phyloP scores from a whole-genome alignment of 805 yeast genomes.

The Saccharomycopsis malanga region DNA sequence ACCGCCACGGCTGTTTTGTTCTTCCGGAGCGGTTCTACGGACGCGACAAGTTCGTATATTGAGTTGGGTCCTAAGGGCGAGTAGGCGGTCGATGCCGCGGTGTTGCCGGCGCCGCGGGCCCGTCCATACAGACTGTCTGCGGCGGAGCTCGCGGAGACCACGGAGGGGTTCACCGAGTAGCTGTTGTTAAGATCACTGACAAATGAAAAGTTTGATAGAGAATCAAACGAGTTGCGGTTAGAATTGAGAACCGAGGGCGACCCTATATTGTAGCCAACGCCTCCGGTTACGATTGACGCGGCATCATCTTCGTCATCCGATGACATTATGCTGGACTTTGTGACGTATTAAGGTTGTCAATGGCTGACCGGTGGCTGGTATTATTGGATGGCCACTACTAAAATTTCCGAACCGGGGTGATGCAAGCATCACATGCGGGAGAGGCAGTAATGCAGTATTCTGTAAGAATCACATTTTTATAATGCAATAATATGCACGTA shows the following conservation, averaged over 20 bases:
- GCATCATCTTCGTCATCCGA: conserved; percentile 11
- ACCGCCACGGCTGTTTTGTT: conserved; percentile 27
- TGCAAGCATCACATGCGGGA: no score
- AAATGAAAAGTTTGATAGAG: conserved; percentile 15
- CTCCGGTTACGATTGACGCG: conserved; percentile 21
- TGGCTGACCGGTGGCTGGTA: conserved; percentile 40
- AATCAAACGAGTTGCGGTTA: conserved; percentile 18
- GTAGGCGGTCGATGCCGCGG: conserved; percentile 1
- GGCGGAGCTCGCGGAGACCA: background rate
- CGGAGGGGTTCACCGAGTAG: background rate
- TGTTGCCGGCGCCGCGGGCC: conserved; percentile 1
- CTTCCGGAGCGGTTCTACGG: conserved; percentile 39
- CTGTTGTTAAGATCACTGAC: conserved; percentile 10
- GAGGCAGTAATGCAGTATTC: no score
- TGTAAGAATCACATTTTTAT: no score
- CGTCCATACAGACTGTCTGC: background rate
- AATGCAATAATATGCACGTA: no score
- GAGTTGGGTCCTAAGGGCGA: conserved; percentile 65
- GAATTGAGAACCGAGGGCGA: conserved; percentile 15
- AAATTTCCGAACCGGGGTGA: no score
- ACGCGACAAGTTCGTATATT: conserved; percentile 66
- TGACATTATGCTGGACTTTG: background rate
- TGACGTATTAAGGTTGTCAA: no score
- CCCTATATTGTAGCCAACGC: conserved; percentile 22
- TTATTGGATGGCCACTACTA: conserved; percentile 31